Percentiles rank a stretch among this genome's conserved stretches.
These are phyloP conservation scores for Leishmania aethiopica DNA, from an alignment of 208 protist genomes.

Conservation along the genomic window DNA sequence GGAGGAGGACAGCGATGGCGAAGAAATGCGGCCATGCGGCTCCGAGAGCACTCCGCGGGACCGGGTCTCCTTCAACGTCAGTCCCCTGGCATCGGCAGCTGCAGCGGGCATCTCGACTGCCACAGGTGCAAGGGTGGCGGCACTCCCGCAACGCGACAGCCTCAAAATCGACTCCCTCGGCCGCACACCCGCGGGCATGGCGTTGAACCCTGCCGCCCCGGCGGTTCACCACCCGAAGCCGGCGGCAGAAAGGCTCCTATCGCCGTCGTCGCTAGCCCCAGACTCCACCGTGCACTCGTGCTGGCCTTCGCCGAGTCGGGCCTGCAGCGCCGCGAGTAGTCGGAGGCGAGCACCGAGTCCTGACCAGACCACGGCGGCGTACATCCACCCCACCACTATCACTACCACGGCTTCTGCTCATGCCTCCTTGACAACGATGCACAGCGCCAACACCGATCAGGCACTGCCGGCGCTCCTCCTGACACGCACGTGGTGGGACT, in stretches of 20 bases:
- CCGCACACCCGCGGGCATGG: neutral
- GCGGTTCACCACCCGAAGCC: neutral
- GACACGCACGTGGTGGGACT: constrained; percentile 16
- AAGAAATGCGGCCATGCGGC: neutral
- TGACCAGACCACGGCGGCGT: neutral
- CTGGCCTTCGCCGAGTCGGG: neutral
- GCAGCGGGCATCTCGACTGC: neutral
- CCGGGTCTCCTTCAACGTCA: neutral
- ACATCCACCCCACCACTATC: too few relatives aligned
- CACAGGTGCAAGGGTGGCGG: neutral
- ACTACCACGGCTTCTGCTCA: neutral
- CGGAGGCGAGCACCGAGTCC: neutral
- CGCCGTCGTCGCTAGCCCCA: neutral
- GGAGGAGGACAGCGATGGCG: neutral
- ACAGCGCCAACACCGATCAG: neutral
- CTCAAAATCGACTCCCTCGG: neutral
- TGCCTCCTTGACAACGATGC: neutral
- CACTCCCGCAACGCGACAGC: neutral
- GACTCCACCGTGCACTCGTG: neutral
- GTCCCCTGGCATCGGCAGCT: neutral
- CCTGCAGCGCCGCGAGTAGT: neutral
- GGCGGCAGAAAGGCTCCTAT: too few relatives aligned
- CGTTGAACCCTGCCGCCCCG: neutral
- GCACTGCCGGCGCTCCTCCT: constrained; percentile 4
- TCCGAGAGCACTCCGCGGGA: neutral